Conservation (phyloP, 768 basidiomycete species). For the Collybia mongolica region DNA sequence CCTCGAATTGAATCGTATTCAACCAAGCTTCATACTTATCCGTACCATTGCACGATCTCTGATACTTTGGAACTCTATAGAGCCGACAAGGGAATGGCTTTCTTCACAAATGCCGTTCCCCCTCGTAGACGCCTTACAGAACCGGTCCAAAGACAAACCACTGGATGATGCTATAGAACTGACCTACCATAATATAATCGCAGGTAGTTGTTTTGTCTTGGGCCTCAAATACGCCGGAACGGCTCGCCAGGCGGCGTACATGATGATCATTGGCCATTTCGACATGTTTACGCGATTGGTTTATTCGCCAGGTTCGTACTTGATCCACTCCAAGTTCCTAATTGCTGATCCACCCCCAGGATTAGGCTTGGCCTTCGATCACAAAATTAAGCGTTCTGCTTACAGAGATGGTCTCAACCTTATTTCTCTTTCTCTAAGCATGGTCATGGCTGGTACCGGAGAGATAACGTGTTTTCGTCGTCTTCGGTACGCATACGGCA, state of each 20-base stretch:
- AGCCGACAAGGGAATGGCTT: slow-evolving; percentile 75
- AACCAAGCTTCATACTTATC: slow-evolving; percentile 83
- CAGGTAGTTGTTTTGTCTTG: slow-evolving; percentile 89
- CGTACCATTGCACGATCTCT: slow-evolving; percentile 75
- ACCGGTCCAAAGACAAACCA: slow-evolving; percentile 43
- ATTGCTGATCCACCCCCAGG: slow-evolving; percentile 4
- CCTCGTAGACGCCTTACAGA: slow-evolving; percentile 60
- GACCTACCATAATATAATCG: slow-evolving; percentile 88
- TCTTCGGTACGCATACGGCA: slow-evolving; percentile 86
- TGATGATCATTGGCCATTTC: slow-evolving; percentile 76
- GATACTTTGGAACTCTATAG: slow-evolving; percentile 84
- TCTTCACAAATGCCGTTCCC: slow-evolving; percentile 64
- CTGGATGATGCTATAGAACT: slow-evolving; percentile 77
- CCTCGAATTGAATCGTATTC: slow-evolving; percentile 78
- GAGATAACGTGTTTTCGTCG: slow-evolving; percentile 88
- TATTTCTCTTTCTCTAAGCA: slow-evolving; percentile 81
- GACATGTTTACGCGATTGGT: slow-evolving; percentile 76
- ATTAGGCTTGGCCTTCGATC: slow-evolving; percentile 77
- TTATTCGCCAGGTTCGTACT: slow-evolving; percentile 55
- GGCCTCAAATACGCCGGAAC: slow-evolving; percentile 95
- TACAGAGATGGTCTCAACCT: slow-evolving; percentile 86
- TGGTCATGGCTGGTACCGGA: slow-evolving; percentile 98
- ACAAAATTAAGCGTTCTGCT: slow-evolving; percentile 84
- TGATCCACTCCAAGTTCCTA: slow-evolving; percentile 1
- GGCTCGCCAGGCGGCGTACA: slow-evolving; percentile 86